Percentiles rank a stretch among this genome's conserved stretches.
phyloP scores from a whole-genome alignment of 257 asterid genomes.

The Solanum medicagineum region DNA sequence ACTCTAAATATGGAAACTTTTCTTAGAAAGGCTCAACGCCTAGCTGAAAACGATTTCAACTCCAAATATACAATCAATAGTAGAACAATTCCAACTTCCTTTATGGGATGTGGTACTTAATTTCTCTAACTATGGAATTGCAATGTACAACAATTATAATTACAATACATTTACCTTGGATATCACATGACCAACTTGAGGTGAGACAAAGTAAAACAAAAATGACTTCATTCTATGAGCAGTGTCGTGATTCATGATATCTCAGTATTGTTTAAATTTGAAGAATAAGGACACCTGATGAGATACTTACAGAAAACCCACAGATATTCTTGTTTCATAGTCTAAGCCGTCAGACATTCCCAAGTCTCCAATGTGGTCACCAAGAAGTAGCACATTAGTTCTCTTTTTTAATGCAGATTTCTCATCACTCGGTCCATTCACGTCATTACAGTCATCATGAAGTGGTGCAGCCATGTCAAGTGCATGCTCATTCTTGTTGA shows the following conservation, averaged over 20 bases:
- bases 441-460: constrained; percentile 41
- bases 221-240: not conserved
- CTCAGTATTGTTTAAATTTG: not conserved
- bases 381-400: constrained; percentile 85
- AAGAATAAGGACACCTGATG: not conserved
- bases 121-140: not conserved
- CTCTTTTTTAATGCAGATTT: constrained; percentile 45
- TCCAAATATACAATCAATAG: not conserved
- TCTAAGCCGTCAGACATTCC: constrained; percentile 94
- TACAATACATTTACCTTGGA: not conserved
- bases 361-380: constrained; percentile 90
- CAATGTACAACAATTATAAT: not conserved
- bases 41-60: not conserved
- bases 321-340: constrained; percentile 66
- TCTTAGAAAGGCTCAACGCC: not conserved
- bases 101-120: not conserved
- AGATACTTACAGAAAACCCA: constrained; percentile 79
- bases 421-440: constrained; percentile 35
- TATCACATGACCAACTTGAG: not conserved
- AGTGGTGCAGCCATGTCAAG: constrained; percentile 84
- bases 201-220: not conserved
- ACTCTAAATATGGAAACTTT: not conserved
- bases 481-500: constrained; percentile 93
- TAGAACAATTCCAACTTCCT: not conserved
- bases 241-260: not conserved